These are phyloP conservation scores for Dendrocalamus latiflorus DNA, from an alignment of 202 grass and related monocot species.

Conservation along the genomic window DNA sequence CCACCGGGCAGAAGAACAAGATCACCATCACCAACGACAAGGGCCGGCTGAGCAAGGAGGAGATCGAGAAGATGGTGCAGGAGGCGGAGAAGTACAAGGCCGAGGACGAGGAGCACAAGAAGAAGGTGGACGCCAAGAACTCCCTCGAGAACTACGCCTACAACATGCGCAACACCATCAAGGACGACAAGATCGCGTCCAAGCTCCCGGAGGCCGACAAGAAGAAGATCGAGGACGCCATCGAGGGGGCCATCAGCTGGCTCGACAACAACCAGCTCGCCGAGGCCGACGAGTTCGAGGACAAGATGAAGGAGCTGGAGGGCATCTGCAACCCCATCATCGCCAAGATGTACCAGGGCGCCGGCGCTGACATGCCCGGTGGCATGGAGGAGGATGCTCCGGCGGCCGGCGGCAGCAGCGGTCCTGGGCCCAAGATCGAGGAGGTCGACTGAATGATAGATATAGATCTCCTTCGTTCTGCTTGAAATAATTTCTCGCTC, in stretches of 20 bases:
- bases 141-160: conserved; percentile 81
- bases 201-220: conserved; percentile 60
- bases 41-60: conserved; percentile 84
- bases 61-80: conserved; percentile 96
- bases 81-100: conserved; percentile 80
- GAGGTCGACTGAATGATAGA: conserved; percentile 66
- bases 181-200: conserved; percentile 78
- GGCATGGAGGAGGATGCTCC: conserved; percentile 64
- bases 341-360: conserved; percentile 90
- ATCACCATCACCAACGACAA: conserved; percentile 97
- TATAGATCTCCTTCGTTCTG: conserved; percentile 37
- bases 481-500: conserved; percentile 14
- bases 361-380: conserved; percentile 52
- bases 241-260: no score
- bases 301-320: conserved; percentile 94
- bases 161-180: conserved; percentile 89
- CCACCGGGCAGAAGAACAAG: conserved; percentile 87
- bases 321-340: conserved; percentile 89
- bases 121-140: conserved; percentile 84
- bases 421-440: conserved; percentile 89
- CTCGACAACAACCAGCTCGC: conserved; percentile 90
- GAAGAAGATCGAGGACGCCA: conserved; percentile 87
- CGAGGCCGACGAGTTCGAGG: conserved; percentile 79
- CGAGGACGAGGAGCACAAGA: conserved; percentile 87
- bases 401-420: conserved; percentile 44